phyloP scores from a whole-genome alignment of 2,329 filamentous ascomycete species.

The Sclerotiophoma versabilis region DNA sequence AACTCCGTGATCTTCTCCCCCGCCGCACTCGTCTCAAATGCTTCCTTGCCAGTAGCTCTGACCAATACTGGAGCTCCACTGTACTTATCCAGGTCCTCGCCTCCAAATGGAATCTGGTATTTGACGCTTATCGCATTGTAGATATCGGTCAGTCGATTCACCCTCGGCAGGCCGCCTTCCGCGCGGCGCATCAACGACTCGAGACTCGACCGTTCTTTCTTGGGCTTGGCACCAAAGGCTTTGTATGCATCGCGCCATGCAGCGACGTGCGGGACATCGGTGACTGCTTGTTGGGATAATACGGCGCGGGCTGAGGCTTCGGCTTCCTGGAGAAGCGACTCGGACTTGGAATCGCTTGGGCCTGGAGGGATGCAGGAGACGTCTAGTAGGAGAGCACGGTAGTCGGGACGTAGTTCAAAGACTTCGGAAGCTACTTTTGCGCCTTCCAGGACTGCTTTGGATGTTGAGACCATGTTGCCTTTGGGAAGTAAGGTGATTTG shows the following conservation, averaged over 20 bases:
- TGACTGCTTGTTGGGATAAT: slow-evolving; percentile 28
- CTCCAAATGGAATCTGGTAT: slow-evolving; percentile 50
- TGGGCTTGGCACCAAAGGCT: slow-evolving; percentile 50
- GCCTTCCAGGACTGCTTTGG: not conserved
- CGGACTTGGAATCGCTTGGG: slow-evolving; percentile 42
- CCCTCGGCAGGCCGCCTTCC: slow-evolving; percentile 43
- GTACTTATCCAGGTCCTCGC: slow-evolving; percentile 52
- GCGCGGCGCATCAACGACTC: slow-evolving; percentile 48
- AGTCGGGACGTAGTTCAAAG: slow-evolving; percentile 48
- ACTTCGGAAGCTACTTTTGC: slow-evolving; percentile 31
- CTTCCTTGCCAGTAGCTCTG: slow-evolving; percentile 44
- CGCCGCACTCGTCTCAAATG: slow-evolving; percentile 41
- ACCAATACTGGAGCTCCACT: slow-evolving; percentile 40
- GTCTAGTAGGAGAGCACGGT: slow-evolving; percentile 48
- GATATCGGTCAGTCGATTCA: slow-evolving; percentile 51
- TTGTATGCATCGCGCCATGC: slow-evolving; percentile 52
- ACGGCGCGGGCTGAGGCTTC: slow-evolving; percentile 26
- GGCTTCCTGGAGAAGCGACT: slow-evolving; percentile 40
- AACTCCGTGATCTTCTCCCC: slow-evolving; percentile 34
- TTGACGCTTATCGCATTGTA: slow-evolving; percentile 52
- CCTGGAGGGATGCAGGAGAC: slow-evolving; percentile 42
- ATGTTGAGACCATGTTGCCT: not conserved
- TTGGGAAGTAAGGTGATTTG: no score
- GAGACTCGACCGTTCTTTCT: slow-evolving; percentile 48
- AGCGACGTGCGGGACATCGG: slow-evolving; percentile 46